Base-by-base conservation (phyloP, 192 early-diverging fungal genomes). In the Coemansia sp. region DNA sequence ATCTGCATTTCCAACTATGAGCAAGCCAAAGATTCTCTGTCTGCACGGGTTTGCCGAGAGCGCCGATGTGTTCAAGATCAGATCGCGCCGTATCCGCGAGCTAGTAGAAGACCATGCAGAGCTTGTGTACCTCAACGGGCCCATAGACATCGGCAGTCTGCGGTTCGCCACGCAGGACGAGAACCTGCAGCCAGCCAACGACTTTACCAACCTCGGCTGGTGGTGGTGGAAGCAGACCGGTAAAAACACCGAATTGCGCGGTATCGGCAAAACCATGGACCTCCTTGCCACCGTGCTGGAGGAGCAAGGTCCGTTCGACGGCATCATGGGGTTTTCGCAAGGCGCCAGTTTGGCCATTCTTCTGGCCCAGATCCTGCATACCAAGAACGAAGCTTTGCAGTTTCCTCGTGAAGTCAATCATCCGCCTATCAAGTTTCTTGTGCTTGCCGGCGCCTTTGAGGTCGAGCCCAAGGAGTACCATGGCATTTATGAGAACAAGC, bases 261-360 rank as follows among this genome's bases (percentile, higher is more conserved):
- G 81, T 2, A 39, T 77, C 5, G 70, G 68, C 35, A 61, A 77
- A 43, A 61, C 67, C 18, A 41, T 83, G 8, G 53, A 48, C 8
- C 15, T 66, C 15, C 48, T 83, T 2, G 66, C 67, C 61, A 57
- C 60, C 2, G 34, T 74, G 5, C 72, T 83, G 17, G 64, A 73
- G 9, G 75, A 77, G 75, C 75, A 83, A 51, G 80, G 80, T 8
- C 80, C 80, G 22, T 83, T 83, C 38, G 72, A 77, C 60, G 80
- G 80, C 12, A 77, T 83, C 36, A 52, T 83, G 37, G 80, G 75
- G 28, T 83, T 83, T 59, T 83, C 80, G 68, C 80, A 83, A 53
- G 80, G 80, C 60, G 80, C 69, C 8, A n/a, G 66, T 7, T 38
- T 83, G 36, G 75, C 72, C 0, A 57, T 71, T 2, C 17, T 83